phyloP scores from a whole-genome alignment of 345 rosid species.

The Bretschneidera sinensis region DNA sequence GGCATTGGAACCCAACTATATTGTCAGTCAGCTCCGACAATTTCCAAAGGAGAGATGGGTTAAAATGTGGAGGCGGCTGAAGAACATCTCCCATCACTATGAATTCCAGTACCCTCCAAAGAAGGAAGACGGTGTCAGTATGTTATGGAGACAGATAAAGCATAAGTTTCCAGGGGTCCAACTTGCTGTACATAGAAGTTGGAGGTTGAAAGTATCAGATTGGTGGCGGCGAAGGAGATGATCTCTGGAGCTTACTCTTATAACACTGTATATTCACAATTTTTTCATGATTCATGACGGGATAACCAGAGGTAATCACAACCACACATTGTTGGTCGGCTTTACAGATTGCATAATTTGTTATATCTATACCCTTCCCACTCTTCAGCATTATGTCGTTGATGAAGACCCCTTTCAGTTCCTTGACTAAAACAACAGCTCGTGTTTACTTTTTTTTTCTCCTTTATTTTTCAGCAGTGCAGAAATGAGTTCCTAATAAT shows the following conservation, averaged over 20 bases:
- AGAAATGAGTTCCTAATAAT: constrained; percentile 3
- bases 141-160: constrained; percentile 89
- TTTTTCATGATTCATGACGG: constrained; percentile 16
- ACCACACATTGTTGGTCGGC: constrained; percentile 10
- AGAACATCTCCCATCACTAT: constrained; percentile 67
- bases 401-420: background rate
- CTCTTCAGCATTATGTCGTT: constrained; percentile 1
- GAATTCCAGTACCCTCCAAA: constrained; percentile 76
- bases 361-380: background rate
- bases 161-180: constrained; percentile 59
- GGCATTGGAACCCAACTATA: constrained; percentile 60
- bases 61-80: constrained; percentile 65
- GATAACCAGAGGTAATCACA: constrained; percentile 11
- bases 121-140: constrained; percentile 71
- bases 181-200: constrained; percentile 68
- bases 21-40: constrained; percentile 59
- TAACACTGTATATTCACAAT: constrained; percentile 39
- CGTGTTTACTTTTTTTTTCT: too few species aligned
- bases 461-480: background rate
- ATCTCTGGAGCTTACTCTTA: constrained; percentile 10
- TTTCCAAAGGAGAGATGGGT: constrained; percentile 72
- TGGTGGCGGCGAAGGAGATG: constrained; percentile 65
- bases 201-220: constrained; percentile 75
- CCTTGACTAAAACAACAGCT: too few species aligned
- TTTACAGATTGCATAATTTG: background rate